Percentiles rank a stretch among this genome's conserved stretches.
phyloP scores from a whole-genome alignment of 257 asterid genomes.

The Fraxinus pennsylvanica region DNA sequence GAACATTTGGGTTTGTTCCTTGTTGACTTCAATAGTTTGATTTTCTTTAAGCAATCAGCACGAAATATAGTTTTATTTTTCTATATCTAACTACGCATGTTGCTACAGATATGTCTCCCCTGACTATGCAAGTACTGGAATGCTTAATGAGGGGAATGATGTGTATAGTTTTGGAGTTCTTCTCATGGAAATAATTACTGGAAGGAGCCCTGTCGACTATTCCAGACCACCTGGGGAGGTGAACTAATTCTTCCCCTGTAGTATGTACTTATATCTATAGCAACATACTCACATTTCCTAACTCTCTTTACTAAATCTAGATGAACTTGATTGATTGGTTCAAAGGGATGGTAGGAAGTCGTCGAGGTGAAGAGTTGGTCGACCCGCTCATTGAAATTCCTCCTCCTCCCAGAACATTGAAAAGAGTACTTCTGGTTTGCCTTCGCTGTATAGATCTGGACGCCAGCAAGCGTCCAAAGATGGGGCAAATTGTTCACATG shows the following conservation, averaged over 20 bases:
- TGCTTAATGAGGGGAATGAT: slow-evolving; percentile 94
- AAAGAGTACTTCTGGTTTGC: slow-evolving; percentile 74
- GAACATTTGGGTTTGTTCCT: slow-evolving; percentile 89
- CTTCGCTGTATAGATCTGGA: slow-evolving; percentile 91
- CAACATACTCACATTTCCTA: slow-evolving; percentile 7
- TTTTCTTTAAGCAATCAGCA: neutral
- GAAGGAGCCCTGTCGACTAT: slow-evolving; percentile 93
- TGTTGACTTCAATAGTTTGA: slow-evolving; percentile 20
- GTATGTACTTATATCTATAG: neutral
- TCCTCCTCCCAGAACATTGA: slow-evolving; percentile 81
- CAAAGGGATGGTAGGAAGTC: slow-evolving; percentile 86
- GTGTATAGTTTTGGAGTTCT: slow-evolving; percentile 94
- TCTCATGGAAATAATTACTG: slow-evolving; percentile 88
- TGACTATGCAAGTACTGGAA: slow-evolving; percentile 96
- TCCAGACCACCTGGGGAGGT: slow-evolving; percentile 96
- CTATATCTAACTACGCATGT: neutral
- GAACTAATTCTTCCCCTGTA: slow-evolving; percentile 11
- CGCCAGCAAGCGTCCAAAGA: slow-evolving; percentile 89
- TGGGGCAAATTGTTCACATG: slow-evolving; percentile 98
- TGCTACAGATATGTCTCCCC: slow-evolving; percentile 89
- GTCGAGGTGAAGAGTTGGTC: slow-evolving; percentile 77
- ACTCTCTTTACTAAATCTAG: slow-evolving; percentile 42
- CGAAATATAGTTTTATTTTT: neutral
- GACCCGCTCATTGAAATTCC: slow-evolving; percentile 71
- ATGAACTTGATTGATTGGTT: slow-evolving; percentile 98